phyloP scores from a whole-genome alignment of 2,329 filamentous ascomycete genomes.

The Paecilomyces dactylethromorphus region DNA sequence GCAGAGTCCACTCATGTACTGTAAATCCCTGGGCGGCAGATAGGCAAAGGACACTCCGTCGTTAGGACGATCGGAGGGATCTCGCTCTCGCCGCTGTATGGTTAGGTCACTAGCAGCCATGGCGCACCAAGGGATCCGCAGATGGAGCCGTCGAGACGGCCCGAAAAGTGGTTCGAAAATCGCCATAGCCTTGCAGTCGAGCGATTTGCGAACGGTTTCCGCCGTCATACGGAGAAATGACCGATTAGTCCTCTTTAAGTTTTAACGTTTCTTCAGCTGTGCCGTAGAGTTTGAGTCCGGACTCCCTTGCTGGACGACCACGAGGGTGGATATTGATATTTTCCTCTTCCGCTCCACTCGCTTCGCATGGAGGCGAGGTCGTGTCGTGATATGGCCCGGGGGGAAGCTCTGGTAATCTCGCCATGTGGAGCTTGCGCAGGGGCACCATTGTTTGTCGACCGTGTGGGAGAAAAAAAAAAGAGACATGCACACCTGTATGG shows the following conservation, averaged over 20 bases:
- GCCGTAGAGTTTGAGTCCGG: background rate
- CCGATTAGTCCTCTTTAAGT: background rate
- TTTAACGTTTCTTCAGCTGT: background rate
- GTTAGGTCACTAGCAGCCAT: background rate
- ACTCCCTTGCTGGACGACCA: background rate
- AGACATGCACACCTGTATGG: background rate
- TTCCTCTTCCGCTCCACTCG: background rate
- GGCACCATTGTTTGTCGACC: background rate
- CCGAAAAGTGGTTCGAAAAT: constrained; percentile 2
- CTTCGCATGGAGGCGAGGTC: background rate
- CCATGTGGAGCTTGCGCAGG: background rate
- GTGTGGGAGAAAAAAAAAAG: background rate
- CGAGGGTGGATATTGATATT: background rate
- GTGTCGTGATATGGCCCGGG: background rate
- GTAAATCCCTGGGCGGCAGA: constrained; percentile 3
- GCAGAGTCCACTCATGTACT: constrained; percentile 3
- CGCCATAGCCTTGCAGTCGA: background rate
- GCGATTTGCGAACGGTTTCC: constrained; percentile 1
- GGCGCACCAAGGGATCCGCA: background rate
- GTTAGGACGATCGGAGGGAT: constrained; percentile 1
- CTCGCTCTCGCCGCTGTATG: constrained; percentile 1
- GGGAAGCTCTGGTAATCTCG: background rate
- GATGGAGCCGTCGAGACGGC: constrained; percentile 1
- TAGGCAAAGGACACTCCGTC: background rate
- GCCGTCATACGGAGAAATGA: background rate